phyloP scores from a whole-genome alignment of 169 alveolate genomes.

The Eimeria praecox region DNA sequence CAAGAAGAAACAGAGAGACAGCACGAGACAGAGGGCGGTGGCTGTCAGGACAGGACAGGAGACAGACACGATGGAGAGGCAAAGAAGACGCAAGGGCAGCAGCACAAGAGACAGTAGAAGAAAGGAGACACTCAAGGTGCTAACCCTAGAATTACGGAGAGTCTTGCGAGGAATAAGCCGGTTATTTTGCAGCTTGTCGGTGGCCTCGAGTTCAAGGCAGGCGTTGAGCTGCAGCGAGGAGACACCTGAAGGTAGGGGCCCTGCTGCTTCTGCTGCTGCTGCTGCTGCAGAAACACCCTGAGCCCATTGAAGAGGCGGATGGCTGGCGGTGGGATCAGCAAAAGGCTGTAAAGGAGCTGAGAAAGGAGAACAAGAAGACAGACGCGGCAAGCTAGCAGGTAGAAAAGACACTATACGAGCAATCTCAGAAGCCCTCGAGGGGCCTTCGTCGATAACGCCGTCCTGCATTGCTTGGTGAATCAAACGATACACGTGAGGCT shows the following conservation, averaged over 20 bases:
- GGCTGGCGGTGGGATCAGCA: not conserved
- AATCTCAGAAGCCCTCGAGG: not conserved
- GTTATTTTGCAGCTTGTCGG: constrained; percentile 8
- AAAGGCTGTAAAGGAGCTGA: constrained; percentile 18
- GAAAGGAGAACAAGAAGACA: constrained; percentile 12
- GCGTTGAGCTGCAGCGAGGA: constrained; percentile 45
- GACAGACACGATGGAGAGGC: not conserved
- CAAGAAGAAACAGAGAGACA: too few species aligned
- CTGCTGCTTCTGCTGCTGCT: too few species aligned
- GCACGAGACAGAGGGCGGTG: too few species aligned
- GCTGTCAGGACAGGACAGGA: too few species aligned
- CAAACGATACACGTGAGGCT: constrained; percentile 54
- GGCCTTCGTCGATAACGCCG: constrained; percentile 21
- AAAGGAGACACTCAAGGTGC: not conserved
- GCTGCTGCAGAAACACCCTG: not conserved
- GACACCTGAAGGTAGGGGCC: constrained; percentile 10
- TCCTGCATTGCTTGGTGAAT: constrained; percentile 35
- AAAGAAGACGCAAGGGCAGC: not conserved
- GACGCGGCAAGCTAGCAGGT: not conserved
- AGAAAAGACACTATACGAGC: constrained; percentile 1
- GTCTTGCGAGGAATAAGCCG: not conserved
- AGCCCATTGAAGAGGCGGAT: not conserved
- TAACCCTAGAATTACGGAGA: not conserved
- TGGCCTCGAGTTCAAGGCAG: not conserved
- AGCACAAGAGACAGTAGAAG: not conserved